These are phyloP conservation scores for Nothomitra cinnamomea DNA, from an alignment of 2,329 filamentous ascomycete species.

Conservation along the genomic window DNA sequence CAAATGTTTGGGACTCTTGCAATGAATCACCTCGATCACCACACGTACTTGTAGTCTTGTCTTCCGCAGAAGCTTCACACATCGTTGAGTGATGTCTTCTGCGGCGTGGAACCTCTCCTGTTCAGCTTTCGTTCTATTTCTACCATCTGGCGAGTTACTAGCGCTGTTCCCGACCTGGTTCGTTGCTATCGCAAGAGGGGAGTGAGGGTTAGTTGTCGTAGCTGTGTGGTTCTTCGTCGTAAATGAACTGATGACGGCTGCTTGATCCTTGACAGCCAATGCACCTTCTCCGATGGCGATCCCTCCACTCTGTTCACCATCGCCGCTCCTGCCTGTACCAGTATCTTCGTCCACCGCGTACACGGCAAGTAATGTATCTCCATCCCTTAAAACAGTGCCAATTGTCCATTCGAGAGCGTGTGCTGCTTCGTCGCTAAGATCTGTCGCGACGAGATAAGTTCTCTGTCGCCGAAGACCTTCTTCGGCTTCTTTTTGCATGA, in stretches of 20 bases:
- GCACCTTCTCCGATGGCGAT: slow-evolving; percentile 6
- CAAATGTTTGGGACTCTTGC: slow-evolving; percentile 92
- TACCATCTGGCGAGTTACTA: slow-evolving; percentile 2
- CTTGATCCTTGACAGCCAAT: slow-evolving; percentile 5
- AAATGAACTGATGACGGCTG: slow-evolving; percentile 5
- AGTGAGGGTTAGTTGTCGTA: background rate
- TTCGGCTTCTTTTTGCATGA: slow-evolving; percentile 60
- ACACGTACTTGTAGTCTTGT: slow-evolving; percentile 84
- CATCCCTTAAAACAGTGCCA: slow-evolving; percentile 82
- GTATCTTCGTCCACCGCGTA: slow-evolving; percentile 84
- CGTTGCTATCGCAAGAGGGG: background rate
- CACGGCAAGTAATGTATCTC: slow-evolving; percentile 82
- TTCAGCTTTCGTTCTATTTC: slow-evolving; percentile 37
- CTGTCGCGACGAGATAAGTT: slow-evolving; percentile 90
- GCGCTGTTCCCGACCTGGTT: background rate
- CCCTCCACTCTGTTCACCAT: slow-evolving; percentile 31
- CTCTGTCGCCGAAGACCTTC: slow-evolving; percentile 63
- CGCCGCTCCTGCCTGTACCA: slow-evolving; percentile 28
- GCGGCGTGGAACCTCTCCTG: slow-evolving; percentile 66
- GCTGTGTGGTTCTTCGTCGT: background rate
- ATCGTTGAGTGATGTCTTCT: slow-evolving; percentile 68
- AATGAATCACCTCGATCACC: slow-evolving; percentile 91
- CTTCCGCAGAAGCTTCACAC: slow-evolving; percentile 74
- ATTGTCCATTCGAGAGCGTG: slow-evolving; percentile 97
- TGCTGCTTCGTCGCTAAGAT: slow-evolving; percentile 83